phyloP scores from a whole-genome alignment of 1,139 yeast species.

The Lipomyces yarrowii region DNA sequence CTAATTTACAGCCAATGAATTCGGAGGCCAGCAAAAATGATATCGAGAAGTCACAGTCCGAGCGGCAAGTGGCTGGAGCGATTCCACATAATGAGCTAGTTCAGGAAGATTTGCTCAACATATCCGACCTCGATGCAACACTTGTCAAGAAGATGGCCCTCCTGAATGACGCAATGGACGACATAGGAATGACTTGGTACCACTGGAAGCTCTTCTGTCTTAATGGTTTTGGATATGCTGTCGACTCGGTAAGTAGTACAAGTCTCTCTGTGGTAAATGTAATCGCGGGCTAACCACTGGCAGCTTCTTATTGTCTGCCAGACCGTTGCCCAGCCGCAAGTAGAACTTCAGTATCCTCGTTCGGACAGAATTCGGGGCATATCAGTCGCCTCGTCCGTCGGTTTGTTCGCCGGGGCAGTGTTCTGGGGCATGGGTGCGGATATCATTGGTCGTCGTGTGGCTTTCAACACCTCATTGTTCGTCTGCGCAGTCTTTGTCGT shows the following conservation, averaged over 20 bases:
- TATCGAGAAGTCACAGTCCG: constrained; percentile 1
- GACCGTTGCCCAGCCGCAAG: constrained; percentile 45
- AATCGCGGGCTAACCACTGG: background rate
- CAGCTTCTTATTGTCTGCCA: constrained; percentile 53
- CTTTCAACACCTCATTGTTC: constrained; percentile 57
- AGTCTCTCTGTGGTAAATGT: background rate
- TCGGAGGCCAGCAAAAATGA: background rate
- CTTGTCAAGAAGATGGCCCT: constrained; percentile 47
- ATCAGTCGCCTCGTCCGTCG: constrained; percentile 48
- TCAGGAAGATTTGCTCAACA: background rate
- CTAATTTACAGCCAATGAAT: background rate
- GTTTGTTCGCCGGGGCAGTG: constrained; percentile 58
- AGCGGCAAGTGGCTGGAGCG: background rate
- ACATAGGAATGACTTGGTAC: constrained; percentile 56
- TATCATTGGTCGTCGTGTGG: constrained; percentile 56
- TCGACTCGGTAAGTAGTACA: constrained; percentile 48
- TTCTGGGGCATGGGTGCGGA: constrained; percentile 64
- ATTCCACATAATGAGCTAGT: background rate
- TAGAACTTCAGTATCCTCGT: constrained; percentile 7
- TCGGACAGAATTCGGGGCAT: constrained; percentile 38
- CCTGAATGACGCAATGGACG: constrained; percentile 54
- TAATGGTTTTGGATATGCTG: constrained; percentile 64
- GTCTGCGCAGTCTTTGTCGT: constrained; percentile 57
- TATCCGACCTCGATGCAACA: constrained; percentile 37
- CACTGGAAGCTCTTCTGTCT: constrained; percentile 48